Percentiles rank a stretch among this genome's conserved stretches.
Conservation (phyloP, 2,329 filamentous ascomycete genomes). For the Massarina eburnea region DNA sequence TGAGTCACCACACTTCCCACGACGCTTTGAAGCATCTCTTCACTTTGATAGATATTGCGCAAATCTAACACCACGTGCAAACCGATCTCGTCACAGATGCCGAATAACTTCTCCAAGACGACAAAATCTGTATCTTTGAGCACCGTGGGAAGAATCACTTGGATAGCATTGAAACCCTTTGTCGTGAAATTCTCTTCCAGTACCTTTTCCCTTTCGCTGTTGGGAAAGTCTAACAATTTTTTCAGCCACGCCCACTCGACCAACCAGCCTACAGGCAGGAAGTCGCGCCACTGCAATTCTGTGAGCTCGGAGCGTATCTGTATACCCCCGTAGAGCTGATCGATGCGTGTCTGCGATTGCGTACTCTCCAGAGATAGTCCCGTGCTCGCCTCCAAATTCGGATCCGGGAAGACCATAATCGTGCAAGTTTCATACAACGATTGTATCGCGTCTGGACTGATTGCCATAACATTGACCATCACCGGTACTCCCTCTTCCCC, state of each 20-base stretch:
- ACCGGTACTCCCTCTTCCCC: not conserved
- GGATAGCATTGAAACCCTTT: not conserved
- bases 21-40: no score
- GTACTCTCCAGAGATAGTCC: constrained; percentile 1
- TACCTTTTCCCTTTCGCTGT: not conserved
- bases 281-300: constrained; percentile 37
- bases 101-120: constrained; percentile 57
- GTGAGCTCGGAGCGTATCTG: constrained; percentile 41
- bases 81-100: constrained; percentile 12
- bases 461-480: constrained; percentile 37
- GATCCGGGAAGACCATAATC: constrained; percentile 46
- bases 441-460: constrained; percentile 29
- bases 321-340: constrained; percentile 51
- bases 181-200: not conserved
- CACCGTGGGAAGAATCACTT: constrained; percentile 49
- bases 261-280: constrained; percentile 54
- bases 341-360: constrained; percentile 52
- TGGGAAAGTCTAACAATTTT: constrained; percentile 1
- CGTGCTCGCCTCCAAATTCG: not conserved
- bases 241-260: constrained; percentile 46
- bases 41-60: no score
- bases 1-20: no score
- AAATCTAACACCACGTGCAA: no score
- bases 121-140: constrained; percentile 62
- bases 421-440: constrained; percentile 41